These are phyloP conservation scores for Serendipita indica DNA, from an alignment of 768 basidiomycete genomes.

Conservation along the genomic window DNA sequence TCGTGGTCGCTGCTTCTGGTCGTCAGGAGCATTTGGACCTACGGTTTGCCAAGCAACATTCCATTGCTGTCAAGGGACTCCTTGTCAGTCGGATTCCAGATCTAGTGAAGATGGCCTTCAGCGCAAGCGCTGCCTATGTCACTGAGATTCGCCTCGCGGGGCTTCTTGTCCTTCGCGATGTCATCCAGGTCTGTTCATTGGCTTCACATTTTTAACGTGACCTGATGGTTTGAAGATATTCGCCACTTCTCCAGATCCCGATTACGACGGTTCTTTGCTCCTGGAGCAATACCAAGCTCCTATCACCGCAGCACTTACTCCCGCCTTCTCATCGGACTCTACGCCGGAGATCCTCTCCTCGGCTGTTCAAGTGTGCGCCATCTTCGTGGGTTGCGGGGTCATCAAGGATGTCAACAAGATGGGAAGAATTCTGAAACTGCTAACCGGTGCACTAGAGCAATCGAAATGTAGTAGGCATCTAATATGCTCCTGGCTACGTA, in stretches of 20 bases:
- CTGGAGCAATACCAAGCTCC: constrained; percentile 98
- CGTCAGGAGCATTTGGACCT: constrained; percentile 75
- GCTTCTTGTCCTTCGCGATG: constrained; percentile 73
- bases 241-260: constrained; percentile 73
- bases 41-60: constrained; percentile 45
- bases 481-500: neutral
- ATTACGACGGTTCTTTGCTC: constrained; percentile 76
- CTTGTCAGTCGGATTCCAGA: constrained; percentile 80
- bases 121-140: constrained; percentile 90
- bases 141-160: constrained; percentile 91
- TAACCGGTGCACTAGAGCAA: constrained; percentile 78
- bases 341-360: constrained; percentile 90
- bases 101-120: constrained; percentile 95
- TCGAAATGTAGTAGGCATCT: constrained; percentile 63
- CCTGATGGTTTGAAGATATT: constrained; percentile 46
- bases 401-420: constrained; percentile 81
- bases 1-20: constrained; percentile 54
- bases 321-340: constrained; percentile 89
- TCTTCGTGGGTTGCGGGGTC: constrained; percentile 90
- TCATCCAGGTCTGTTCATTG: constrained; percentile 58
- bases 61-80: constrained; percentile 43
- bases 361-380: constrained; percentile 84
- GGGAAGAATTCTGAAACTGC: constrained; percentile 83
- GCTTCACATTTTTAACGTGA: neutral
- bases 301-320: constrained; percentile 91